Conservation (phyloP, 202 grass and related monocot genomes). For the Setaria italica region DNA sequence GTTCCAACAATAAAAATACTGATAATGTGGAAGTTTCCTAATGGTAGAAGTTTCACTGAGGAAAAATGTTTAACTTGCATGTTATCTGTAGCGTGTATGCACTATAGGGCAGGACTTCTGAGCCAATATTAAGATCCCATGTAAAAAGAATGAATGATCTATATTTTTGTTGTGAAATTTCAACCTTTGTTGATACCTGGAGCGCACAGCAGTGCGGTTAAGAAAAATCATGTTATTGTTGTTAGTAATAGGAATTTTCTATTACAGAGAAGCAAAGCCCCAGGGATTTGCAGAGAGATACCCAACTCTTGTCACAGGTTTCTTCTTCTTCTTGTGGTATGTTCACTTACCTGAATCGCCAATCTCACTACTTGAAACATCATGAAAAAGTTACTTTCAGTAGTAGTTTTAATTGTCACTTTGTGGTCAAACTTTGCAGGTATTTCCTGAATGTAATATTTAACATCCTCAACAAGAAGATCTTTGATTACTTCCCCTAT, state of each 20-base stretch:
- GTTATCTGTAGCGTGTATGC: background rate
- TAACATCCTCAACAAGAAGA: slow-evolving; percentile 98
- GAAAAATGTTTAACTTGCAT: background rate
- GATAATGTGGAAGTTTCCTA: background rate
- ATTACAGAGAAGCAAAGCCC: slow-evolving; percentile 63
- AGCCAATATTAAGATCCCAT: background rate
- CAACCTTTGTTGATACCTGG: background rate
- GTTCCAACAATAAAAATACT: background rate
- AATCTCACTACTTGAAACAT: background rate
- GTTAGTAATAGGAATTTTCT: slow-evolving; percentile 13
- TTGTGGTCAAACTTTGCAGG: slow-evolving; percentile 50
- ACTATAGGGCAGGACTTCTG: background rate
- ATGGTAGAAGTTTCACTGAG: background rate
- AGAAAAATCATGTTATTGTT: background rate
- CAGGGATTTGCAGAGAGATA: slow-evolving; percentile 66
- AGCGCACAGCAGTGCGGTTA: slow-evolving; percentile 8
- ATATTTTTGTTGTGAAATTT: background rate
- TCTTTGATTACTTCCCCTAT: slow-evolving; percentile 93
- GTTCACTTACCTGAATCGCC: slow-evolving; percentile 30
- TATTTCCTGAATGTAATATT: slow-evolving; percentile 97
- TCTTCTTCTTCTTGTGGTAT: slow-evolving; percentile 97
- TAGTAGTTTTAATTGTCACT: slow-evolving; percentile 26
- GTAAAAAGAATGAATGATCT: background rate
- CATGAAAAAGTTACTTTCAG: background rate
- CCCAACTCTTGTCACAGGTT: slow-evolving; percentile 81